Base-by-base conservation (phyloP, 1,139 yeast genomes). In the Chernovozyma aurita region DNA sequence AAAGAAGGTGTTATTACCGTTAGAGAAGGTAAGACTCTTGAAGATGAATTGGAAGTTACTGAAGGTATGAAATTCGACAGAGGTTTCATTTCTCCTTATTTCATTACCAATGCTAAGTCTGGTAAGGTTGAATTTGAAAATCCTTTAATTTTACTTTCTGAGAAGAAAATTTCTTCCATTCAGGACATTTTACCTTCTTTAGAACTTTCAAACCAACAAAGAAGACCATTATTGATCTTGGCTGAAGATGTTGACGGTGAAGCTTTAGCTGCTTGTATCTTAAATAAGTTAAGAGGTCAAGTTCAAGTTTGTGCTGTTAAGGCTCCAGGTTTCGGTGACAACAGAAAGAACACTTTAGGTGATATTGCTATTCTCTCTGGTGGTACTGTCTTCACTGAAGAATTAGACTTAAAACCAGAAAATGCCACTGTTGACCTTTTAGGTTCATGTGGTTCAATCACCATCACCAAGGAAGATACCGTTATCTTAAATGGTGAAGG, bases 1-100 rank as follows among this genome's bases (percentile, higher is more conserved):
- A 94, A 92, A 70, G 98, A 92, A 69, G 98, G 98, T 76, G 98
- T 92, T 46, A 92, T 92, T 62, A 92, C 98, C 53, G 95, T 92
- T 58, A 85, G 61, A 74, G 97, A 90, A 69, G 97, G 97, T 57
- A 88, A 87, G 76, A 90, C 97, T 50, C 76, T 90, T 59, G 95
- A 87, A 66, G 97, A 90, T 61, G 96, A 90, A 67, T 80, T 90
- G 57, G 97, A 90, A 68, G 95, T 90, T 49, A 92, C 97, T 47
- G 98, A 92, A 72, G 98, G 98, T 73, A 92, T 92, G 98, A 84
- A 92, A 70, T 92, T 94, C 57, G 98, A 92, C 74, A 88, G 98
- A 62, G 98, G 98, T 57, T 92, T 77, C 77, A 92, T 92, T 57
- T 90, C 97, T 33, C 98, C 98, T 41, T 92, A 92, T 77, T 92